Percentiles rank a stretch among this genome's conserved stretches.
phyloP scores from a whole-genome alignment of 2,329 filamentous ascomycete species.

The Trichophyton simii region DNA sequence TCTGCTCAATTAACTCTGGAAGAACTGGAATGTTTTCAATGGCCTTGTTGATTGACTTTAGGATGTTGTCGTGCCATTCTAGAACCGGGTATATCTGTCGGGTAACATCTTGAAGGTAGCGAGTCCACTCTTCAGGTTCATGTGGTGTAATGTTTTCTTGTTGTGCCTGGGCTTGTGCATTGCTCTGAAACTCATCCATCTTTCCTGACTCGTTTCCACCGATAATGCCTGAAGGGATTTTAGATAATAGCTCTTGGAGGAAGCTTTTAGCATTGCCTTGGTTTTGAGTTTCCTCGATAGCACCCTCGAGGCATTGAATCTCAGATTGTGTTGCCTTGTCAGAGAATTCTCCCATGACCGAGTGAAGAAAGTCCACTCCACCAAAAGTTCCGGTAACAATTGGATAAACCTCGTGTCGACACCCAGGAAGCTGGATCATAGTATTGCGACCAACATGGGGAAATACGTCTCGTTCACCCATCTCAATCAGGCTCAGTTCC shows the following conservation, averaged over 20 bases:
- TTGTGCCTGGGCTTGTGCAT: constrained; percentile 60
- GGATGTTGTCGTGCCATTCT: constrained; percentile 78
- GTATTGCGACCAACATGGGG: constrained; percentile 72
- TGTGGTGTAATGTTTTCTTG: constrained; percentile 62
- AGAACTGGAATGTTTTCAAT: constrained; percentile 78
- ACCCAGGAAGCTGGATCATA: constrained; percentile 56
- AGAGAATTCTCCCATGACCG: constrained; percentile 63
- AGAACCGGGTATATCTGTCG: constrained; percentile 78
- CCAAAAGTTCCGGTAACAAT: constrained; percentile 86
- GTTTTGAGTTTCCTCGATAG: constrained; percentile 51
- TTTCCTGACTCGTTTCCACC: constrained; percentile 61
- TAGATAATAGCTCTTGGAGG: constrained; percentile 65
- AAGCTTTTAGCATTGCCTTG: constrained; percentile 56
- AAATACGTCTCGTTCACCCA: constrained; percentile 70
- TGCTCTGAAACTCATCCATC: constrained; percentile 65
- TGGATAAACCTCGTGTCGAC: constrained; percentile 57
- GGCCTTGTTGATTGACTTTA: constrained; percentile 63
- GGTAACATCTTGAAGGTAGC: constrained; percentile 60
- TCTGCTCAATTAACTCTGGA: constrained; percentile 70
- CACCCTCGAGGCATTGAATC: constrained; percentile 75
- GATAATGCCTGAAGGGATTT: constrained; percentile 69
- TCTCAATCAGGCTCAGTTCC: constrained; percentile 74
- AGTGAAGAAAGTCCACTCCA: constrained; percentile 87
- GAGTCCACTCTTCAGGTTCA: constrained; percentile 71
- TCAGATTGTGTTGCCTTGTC: constrained; percentile 89